These are phyloP conservation scores for Lycium ferocissimum DNA, from an alignment of 257 asterid species.

Conservation along the genomic window DNA sequence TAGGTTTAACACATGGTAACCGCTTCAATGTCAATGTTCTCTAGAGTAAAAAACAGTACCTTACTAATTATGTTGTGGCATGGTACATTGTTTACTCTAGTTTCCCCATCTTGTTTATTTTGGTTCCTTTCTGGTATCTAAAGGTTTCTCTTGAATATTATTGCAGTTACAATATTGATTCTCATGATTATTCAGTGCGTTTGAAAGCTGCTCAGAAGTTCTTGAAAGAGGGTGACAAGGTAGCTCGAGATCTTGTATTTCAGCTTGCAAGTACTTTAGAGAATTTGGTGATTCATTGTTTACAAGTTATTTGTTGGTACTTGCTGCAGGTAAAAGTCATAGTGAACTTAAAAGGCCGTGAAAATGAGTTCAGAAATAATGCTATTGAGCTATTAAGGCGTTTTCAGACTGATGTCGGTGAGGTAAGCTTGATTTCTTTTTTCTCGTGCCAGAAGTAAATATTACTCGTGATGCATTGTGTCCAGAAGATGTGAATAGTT, in stretches of 20 bases:
- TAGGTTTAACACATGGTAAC: background rate
- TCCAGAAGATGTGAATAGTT: background rate
- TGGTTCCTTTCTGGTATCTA: constrained; percentile 12
- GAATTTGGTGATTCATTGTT: background rate
- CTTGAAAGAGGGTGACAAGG: constrained; percentile 95
- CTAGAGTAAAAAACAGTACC: background rate
- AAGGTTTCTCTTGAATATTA: constrained; percentile 22
- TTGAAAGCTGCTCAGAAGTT: constrained; percentile 91
- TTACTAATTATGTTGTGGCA: background rate
- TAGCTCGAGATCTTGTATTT: constrained; percentile 40
- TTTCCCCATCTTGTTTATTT: background rate
- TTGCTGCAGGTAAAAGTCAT: constrained; percentile 83
- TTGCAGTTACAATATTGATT: constrained; percentile 93
- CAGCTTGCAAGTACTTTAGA: background rate
- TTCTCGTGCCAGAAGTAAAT: background rate
- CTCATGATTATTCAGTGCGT: constrained; percentile 94
- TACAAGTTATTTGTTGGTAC: background rate
- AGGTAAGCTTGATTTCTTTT: constrained; percentile 52
- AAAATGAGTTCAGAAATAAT: constrained; percentile 81
- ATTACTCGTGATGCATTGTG: background rate
- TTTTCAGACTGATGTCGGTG: constrained; percentile 86
- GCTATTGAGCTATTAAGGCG: constrained; percentile 89
- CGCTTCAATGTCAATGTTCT: background rate
- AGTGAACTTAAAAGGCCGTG: constrained; percentile 94
- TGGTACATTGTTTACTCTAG: background rate